Percentiles rank a stretch among this genome's conserved stretches.
These are phyloP conservation scores for Calamus simplicifolius DNA, from an alignment of 176 grass and related monocot species.

Conservation along the genomic window DNA sequence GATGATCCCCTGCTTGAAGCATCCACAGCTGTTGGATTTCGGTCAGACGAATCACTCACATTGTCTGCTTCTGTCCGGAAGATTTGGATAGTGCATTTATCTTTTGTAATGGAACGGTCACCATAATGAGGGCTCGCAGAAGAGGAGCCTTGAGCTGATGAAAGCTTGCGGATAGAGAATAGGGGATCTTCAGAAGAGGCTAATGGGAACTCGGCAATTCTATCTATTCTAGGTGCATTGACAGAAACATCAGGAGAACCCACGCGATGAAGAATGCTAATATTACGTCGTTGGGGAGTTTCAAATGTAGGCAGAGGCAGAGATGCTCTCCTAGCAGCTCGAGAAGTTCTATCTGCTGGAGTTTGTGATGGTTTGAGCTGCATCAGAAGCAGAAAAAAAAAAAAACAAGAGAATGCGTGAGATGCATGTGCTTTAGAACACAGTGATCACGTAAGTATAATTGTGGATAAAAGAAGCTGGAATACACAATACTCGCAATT, in stretches of 20 bases:
- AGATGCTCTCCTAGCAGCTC: conserved; percentile 39
- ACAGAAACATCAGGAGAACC: conserved; percentile 88
- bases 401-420: too few relatives aligned
- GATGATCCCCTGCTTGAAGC: conserved; percentile 41
- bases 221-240: conserved; percentile 77
- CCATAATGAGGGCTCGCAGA: conserved; percentile 14
- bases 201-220: conserved; percentile 78
- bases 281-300: conserved; percentile 19
- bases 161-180: conserved; percentile 21
- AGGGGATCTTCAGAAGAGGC: conserved; percentile 45
- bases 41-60: conserved; percentile 8
- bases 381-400: not conserved
- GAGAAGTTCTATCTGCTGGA: conserved; percentile 15
- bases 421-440: too few relatives aligned
- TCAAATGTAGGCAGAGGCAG: conserved; percentile 29
- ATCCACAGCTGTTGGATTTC: conserved; percentile 21
- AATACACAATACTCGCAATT: too few relatives aligned
- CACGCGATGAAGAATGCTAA: conserved; percentile 29
- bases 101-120: conserved; percentile 82
- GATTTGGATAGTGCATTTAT: conserved; percentile 86
- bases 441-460: too few relatives aligned
- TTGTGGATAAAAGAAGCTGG: too few relatives aligned
- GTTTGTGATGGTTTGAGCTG: conserved; percentile 9
- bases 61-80: conserved; percentile 31
- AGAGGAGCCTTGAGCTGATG: conserved; percentile 18